Base-by-base conservation (phyloP, 352 stramenopile genomes). In the Globisporangium sylvaticum region DNA sequence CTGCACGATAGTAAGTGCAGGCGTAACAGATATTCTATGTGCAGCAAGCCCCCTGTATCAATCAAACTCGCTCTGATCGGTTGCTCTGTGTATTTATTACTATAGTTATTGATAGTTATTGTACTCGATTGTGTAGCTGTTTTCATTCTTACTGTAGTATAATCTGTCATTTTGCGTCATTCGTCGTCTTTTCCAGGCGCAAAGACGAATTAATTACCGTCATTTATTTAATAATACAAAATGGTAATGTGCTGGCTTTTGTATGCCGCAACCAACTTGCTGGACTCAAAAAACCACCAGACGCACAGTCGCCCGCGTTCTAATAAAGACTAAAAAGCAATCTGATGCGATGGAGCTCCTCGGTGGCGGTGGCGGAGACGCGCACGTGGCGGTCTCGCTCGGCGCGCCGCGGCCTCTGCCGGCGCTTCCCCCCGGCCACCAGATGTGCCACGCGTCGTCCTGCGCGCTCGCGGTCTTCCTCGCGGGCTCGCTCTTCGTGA, bases 381-480 rank as follows among this genome's bases (percentile, higher is more conserved):
- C 65, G 14, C 50, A 37, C 34, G 25, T 50, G n/a, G 25, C 32
- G 20, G 9, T 54, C 42, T 22, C 24, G 46, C 46, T 59, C 18
- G 42, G 37, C 22, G 18, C 15, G 1, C 29, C 15, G 7, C 14
- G 25, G 48, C 24, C n/a, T 7, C 48, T 20, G 10, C 24, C 50
- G 24, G 24, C 58, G 25, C 73, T 66, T 50, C 78, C 74, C 50
- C 68, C 74, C 15, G 71, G 73, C 37, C 78, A 87, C 60, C 10
- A 44, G 15, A 39, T 56, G 14, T 56, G 39, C 31, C 67, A 66
- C 37, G 66, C 72, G 8, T 61, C 70, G 2, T 61, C 46, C 22
- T 54, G 53, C 25, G 46, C 66, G 37, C 15, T 67, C 63, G 65
- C 73, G 62, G 59, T 72, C 24, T 87, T 74, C 66, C 68, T 75